phyloP scores from a whole-genome alignment of 192 early-diverging fungal species.

The Linnemannia zychae region DNA sequence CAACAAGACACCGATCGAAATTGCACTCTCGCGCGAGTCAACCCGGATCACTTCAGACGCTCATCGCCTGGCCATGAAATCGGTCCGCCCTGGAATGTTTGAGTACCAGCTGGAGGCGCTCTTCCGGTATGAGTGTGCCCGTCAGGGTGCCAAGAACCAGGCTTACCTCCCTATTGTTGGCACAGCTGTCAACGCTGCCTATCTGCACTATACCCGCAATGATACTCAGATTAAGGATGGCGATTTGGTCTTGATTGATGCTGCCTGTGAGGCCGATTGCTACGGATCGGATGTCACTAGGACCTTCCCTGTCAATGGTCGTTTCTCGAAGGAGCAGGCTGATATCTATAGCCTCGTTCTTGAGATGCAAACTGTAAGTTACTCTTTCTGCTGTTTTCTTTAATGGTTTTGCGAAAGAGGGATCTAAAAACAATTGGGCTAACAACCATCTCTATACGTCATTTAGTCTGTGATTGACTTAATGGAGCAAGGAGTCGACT shows the following conservation, averaged over 20 bases:
- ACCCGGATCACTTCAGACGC: slow-evolving; percentile 83
- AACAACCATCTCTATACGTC: background rate
- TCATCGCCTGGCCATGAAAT: slow-evolving; percentile 82
- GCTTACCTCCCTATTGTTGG: slow-evolving; percentile 92
- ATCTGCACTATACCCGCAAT: slow-evolving; percentile 89
- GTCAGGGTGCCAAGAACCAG: slow-evolving; percentile 77
- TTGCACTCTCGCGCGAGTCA: slow-evolving; percentile 82
- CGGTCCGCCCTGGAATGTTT: slow-evolving; percentile 70
- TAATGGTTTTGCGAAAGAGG: background rate
- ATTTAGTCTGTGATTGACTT: slow-evolving; percentile 69
- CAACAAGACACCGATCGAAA: slow-evolving; percentile 83
- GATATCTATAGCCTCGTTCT: slow-evolving; percentile 88
- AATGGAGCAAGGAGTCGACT: slow-evolving; percentile 81
- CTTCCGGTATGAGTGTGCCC: slow-evolving; percentile 80
- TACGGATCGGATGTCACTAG: slow-evolving; percentile 95
- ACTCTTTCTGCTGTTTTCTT: background rate
- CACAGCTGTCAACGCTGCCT: slow-evolving; percentile 79
- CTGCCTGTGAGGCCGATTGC: slow-evolving; percentile 81
- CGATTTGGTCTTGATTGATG: slow-evolving; percentile 85
- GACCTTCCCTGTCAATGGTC: slow-evolving; percentile 84
- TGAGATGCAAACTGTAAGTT: slow-evolving; percentile 76
- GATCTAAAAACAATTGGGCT: background rate
- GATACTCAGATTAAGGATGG: slow-evolving; percentile 65
- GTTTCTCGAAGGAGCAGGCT: slow-evolving; percentile 77
- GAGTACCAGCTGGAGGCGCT: slow-evolving; percentile 85